Evolutionary conservation across 345 rosid species (phyloP).

Genomic region (Citrus glauca): DNA sequence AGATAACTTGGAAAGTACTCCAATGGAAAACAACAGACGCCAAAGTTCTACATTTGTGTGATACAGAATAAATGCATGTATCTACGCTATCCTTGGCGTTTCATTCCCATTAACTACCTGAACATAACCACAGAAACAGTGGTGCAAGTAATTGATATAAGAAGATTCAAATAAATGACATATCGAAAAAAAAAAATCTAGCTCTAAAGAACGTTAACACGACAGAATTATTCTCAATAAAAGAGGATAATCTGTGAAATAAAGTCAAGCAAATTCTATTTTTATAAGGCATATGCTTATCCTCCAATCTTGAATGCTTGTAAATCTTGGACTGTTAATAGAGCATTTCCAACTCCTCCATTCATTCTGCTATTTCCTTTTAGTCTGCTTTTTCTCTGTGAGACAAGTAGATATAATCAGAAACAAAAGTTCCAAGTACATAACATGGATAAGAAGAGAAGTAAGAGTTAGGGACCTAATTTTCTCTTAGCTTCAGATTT

Average conservation of each 20-base stretch:
- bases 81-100: background rate
- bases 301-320: background rate
- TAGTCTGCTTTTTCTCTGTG: constrained; percentile 38
- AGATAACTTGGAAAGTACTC: background rate
- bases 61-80: background rate
- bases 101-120: background rate
- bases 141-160: background rate
- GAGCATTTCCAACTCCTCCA: background rate
- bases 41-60: background rate
- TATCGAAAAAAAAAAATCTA: too few relatives aligned
- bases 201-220: too few relatives aligned
- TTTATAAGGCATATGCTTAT: background rate
- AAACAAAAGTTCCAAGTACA: background rate
- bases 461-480: constrained; percentile 18
- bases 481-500: constrained; percentile 59
- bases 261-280: background rate
- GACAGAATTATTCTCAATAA: background rate
- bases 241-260: background rate
- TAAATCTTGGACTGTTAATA: background rate
- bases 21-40: background rate
- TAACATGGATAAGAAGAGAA: background rate
- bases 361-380: constrained; percentile 16
- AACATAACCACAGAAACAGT: background rate
- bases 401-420: background rate
- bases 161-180: background rate